Base-by-base conservation (phyloP, 805 yeast species). In the Ascoidea tarda region DNA sequence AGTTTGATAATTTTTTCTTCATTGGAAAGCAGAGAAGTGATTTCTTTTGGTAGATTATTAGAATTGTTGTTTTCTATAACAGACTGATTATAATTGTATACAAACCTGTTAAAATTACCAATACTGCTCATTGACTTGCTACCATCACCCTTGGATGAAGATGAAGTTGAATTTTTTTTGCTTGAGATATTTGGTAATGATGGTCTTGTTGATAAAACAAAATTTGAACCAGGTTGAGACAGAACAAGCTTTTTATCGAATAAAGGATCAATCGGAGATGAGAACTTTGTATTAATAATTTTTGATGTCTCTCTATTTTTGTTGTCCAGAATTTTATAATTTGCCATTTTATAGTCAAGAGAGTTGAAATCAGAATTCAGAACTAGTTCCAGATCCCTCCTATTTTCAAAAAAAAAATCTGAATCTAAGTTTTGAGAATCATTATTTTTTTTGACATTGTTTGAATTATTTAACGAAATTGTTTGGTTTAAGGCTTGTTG, bases 1-100 rank as follows among this genome's bases (percentile, higher is more conserved):
- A 62, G 52, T 50, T 60, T 65, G 44, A 61, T 59, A 21, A 59
- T 56, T 47, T 53, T 57, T 50, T 63, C 62, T 46, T 50, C 54
- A 1, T 45, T 57, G 46, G 48, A 48, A 12, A 56, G 58, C 21
- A 6, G 57, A 50, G 16, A 53, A 57, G 46, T 49, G 48, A 55
- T 42, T 47, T 51, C 49, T 44, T 46, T 16, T 16, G 55, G 52
- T 49, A 56, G 45, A 5, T 48, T 32, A 6, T 50, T 51, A 5
- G 6, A 16, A 6, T 16, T 16, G 12, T 48, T 8, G 5, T 46
- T 38, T 4, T 38, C 44, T 2, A 14, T 10, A 38, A 14, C 28
- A 21, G 28, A 21, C 28, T 21, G 28, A 21, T 21, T 21, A 21
- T 21, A 21, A 21, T 21, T 21, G 28, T 21, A 21, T 21, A 21